phyloP scores from a whole-genome alignment of 1,284 basidiomycete genomes.

The Cerrena zonata region DNA sequence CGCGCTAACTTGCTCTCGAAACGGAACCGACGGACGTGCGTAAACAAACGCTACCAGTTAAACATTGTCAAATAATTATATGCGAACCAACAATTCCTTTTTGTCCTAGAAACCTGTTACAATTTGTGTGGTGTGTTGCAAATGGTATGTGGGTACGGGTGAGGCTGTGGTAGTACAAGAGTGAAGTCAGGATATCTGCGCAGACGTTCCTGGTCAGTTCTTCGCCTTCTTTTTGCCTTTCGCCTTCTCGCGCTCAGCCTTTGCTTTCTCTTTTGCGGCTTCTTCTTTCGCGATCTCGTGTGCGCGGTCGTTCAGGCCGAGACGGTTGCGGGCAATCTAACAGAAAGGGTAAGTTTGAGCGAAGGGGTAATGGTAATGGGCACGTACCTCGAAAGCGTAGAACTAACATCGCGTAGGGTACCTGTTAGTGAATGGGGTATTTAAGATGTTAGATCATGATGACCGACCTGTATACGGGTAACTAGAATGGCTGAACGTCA shows the following conservation, averaged over 20 bases:
- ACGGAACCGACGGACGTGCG: too few relatives aligned
- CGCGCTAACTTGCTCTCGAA: too few relatives aligned
- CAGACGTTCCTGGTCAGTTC: too few relatives aligned
- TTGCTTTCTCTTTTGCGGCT: conserved; percentile 56
- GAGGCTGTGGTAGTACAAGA: too few relatives aligned
- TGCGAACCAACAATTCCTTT: too few relatives aligned
- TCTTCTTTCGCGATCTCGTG: conserved; percentile 77
- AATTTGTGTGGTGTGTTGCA: too few relatives aligned
- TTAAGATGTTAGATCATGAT: neutral
- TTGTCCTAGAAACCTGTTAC: too few relatives aligned
- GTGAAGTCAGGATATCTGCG: too few relatives aligned
- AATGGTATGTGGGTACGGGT: too few relatives aligned
- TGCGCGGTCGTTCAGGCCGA: conserved; percentile 88
- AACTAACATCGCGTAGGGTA: conserved; percentile 49
- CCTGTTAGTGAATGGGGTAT: neutral
- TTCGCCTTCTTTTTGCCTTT: conserved; percentile 35
- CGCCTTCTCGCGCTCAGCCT: conserved; percentile 39
- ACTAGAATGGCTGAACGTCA: conserved; percentile 35
- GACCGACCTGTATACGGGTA: conserved; percentile 66
- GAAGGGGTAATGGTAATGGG: neutral
- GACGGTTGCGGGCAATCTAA: conserved; percentile 85
- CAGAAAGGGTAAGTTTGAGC: neutral
- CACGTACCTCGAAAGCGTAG: conserved; percentile 79
- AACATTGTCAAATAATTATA: neutral
- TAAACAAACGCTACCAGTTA: too few relatives aligned